Evolutionary conservation across 768 basidiomycete genomes (phyloP), one percentile per base, ranked within the genome.

Genomic region (Amanita rubescens): DNA sequence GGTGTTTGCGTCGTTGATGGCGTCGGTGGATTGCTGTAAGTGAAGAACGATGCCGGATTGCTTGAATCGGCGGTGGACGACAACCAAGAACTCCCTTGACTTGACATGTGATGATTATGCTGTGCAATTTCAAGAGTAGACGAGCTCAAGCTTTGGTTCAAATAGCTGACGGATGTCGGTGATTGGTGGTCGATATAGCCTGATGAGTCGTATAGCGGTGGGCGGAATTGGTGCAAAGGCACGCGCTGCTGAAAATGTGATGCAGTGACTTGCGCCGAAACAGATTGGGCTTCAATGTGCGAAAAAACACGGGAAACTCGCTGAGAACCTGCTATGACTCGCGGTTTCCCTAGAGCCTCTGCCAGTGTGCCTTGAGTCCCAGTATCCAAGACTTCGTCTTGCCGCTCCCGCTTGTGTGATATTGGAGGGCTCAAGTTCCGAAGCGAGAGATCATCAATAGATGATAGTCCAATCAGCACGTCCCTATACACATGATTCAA

Each of bases 381-480:
- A 5, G 14, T 10, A 10, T 15, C 43, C 43, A 24, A 22, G 55
- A n/a, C 1, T 50, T 83, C 82, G 1, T 77, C 68, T 53, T 80
- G 81, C 35, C 84, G 71, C 46, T 81, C 83, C 14, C 86, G 82
- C 55, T 88, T 87, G 56, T 77, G 74, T 14, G 65, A 73, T 6
- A 55, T 37, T 6, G 75, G 68, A 0, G 82, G 80, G 48, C 77
- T 80, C 0, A 74, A 61, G 44, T 77, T 73, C 1, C 84, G 84
- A 5, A 87, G 71, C 0, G 84, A 85, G 0, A 87, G 71, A 17
- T 87, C 82, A 2, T 85, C 84, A 3, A 81, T 82, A 1, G 76
- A 82, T 24, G 24, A 14, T 24, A 44, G 43, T 15, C 24, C 43
- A 1, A 3, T 25, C 22, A 41, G 39, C 6, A 41, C 39, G 9